Evolutionary conservation across 495 filamentous ascomycete species (phyloP).

Genomic region (Pseudomonodictys pantanalensis): DNA sequence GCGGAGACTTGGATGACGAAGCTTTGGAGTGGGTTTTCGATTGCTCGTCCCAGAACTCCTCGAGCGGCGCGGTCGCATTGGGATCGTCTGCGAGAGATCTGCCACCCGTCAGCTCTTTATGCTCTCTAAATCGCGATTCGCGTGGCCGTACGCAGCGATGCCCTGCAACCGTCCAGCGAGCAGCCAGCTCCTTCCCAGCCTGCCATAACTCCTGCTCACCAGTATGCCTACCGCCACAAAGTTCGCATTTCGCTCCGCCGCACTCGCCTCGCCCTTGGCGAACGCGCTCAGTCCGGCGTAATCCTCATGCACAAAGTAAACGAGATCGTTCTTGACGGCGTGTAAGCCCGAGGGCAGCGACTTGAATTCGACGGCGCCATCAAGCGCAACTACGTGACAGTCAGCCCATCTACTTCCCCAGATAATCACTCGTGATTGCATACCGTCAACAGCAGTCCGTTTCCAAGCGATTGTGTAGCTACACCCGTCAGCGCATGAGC

Average conservation of each 20-base stretch:
- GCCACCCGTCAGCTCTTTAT: conserved; percentile 2
- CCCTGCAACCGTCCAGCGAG: conserved; percentile 74
- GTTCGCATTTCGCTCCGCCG: conserved; percentile 75
- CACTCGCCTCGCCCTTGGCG: conserved; percentile 74
- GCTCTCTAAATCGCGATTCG: neutral
- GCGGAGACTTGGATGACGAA: neutral
- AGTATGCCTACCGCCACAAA: conserved; percentile 90
- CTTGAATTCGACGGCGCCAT: conserved; percentile 92
- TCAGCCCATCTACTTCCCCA: conserved; percentile 29
- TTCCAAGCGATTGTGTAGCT: conserved; percentile 88
- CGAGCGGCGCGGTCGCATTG: conserved; percentile 58
- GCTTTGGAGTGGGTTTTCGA: conserved; percentile 10
- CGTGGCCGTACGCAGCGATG: conserved; percentile 60
- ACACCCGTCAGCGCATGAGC: neutral
- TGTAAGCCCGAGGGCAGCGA: conserved; percentile 89
- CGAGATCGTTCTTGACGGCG: conserved; percentile 79
- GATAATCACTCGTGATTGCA: conserved; percentile 15
- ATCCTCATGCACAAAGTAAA: conserved; percentile 84
- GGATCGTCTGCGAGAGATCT: conserved; percentile 55
- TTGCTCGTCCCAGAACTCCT: conserved; percentile 76
- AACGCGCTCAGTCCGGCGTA: conserved; percentile 94
- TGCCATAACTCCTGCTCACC: conserved; percentile 80
- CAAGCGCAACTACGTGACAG: conserved; percentile 64
- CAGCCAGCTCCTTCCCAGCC: conserved; percentile 84
- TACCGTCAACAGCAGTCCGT: conserved; percentile 61